A percentile compares a stretch with the other conserved stretches of the same genome.
Conservation (phyloP, 2,329 filamentous ascomycete species). For the Thermothelomyces thermophilus region DNA sequence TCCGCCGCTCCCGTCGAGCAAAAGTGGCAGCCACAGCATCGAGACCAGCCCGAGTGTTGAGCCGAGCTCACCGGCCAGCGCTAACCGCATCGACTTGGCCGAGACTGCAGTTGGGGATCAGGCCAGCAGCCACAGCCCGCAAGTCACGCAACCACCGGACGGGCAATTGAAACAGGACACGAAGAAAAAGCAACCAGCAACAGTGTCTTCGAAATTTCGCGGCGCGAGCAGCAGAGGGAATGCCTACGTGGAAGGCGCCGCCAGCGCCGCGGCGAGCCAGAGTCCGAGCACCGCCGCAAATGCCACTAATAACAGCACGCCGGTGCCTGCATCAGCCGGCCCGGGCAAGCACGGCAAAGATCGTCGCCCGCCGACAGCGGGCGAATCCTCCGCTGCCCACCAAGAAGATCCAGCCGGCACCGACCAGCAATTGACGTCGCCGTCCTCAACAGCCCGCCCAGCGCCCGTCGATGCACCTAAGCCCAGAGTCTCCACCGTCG, state of each 20-base stretch:
- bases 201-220: slow-evolving; percentile 9
- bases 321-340: neutral
- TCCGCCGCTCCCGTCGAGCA: slow-evolving; percentile 30
- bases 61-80: slow-evolving; percentile 5
- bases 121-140: slow-evolving; percentile 8
- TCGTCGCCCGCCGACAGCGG: slow-evolving; percentile 28
- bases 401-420: slow-evolving; percentile 28
- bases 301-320: slow-evolving; percentile 9
- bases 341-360: slow-evolving; percentile 26
- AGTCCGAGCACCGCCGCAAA: neutral
- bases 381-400: slow-evolving; percentile 31
- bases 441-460: slow-evolving; percentile 5
- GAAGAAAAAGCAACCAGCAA: slow-evolving; percentile 13
- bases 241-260: neutral
- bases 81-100: neutral
- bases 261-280: neutral
- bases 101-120: neutral
- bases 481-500: slow-evolving; percentile 10
- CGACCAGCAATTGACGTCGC: slow-evolving; percentile 9
- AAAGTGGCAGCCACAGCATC: slow-evolving; percentile 18
- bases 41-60: slow-evolving; percentile 13
- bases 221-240: neutral
- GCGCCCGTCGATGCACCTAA: slow-evolving; percentile 1
- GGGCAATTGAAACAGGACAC: slow-evolving; percentile 15
- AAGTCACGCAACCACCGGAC: neutral